A percentile compares a stretch with the other conserved stretches of the same genome.
These are phyloP conservation scores for Umbelopsis vinacea DNA, from an alignment of 192 early-diverging fungal genomes.

Conservation along the genomic window DNA sequence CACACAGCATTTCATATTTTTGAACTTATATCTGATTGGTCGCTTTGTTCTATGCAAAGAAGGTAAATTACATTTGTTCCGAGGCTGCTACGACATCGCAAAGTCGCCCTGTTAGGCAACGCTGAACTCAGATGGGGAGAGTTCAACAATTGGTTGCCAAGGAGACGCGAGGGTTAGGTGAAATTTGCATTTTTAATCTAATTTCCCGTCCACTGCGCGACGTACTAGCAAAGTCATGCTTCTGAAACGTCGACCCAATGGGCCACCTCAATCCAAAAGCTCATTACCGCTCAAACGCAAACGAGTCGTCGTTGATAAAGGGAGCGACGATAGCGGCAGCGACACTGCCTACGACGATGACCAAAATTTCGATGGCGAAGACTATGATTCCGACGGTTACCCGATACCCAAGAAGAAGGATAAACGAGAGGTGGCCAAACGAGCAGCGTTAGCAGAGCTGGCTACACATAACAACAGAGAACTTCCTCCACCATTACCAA, in stretches of 20 bases:
- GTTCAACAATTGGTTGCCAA: not conserved
- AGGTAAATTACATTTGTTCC: too few species aligned
- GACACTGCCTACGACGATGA: constrained; percentile 17
- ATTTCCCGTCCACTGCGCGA: constrained; percentile 3
- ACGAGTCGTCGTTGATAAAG: not conserved
- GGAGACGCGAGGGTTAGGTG: constrained; percentile 8
- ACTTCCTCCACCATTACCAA: constrained; percentile 24
- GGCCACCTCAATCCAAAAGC: not conserved
- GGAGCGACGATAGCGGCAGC: not conserved
- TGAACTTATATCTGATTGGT: not conserved
- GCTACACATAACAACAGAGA: constrained; percentile 7
- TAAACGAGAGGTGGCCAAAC: not conserved
- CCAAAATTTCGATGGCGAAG: constrained; percentile 12
- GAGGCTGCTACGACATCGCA: too few species aligned
- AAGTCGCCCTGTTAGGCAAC: too few species aligned
- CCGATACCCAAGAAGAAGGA: constrained; percentile 15
- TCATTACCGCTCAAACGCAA: not conserved
- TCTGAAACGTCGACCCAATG: not conserved
- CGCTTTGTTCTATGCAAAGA: too few species aligned
- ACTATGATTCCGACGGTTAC: constrained; percentile 22
- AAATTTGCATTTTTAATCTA: not conserved
- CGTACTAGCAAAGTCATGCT: constrained; percentile 12
- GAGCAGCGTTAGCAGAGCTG: not conserved
- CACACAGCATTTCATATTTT: too few species aligned
- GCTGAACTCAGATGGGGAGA: too few species aligned